phyloP scores from a whole-genome alignment of 2,329 filamentous ascomycete species.

The Byssothecium circinans region DNA sequence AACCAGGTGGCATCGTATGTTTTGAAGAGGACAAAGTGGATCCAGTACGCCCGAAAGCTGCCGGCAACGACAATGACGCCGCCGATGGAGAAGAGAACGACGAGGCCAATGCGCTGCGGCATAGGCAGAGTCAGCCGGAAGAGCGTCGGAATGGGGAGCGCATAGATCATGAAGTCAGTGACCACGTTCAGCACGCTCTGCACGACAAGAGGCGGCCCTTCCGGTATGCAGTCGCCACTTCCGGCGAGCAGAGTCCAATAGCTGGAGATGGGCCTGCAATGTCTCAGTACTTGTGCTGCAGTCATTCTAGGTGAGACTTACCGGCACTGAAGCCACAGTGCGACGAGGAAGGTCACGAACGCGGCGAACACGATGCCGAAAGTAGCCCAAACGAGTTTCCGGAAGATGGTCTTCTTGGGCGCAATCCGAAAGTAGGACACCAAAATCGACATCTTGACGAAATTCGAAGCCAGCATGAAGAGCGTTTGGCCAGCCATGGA shows the following conservation, averaged over 20 bases:
- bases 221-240: slow-evolving; percentile 47
- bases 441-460: slow-evolving; percentile 43
- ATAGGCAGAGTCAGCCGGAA: slow-evolving; percentile 50
- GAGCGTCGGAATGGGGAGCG: slow-evolving; percentile 51
- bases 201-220: slow-evolving; percentile 48
- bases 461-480: slow-evolving; percentile 43
- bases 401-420: slow-evolving; percentile 43
- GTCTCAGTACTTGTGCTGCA: slow-evolving; percentile 17
- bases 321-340: slow-evolving; percentile 45
- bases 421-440: slow-evolving; percentile 45
- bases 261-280: slow-evolving; percentile 46
- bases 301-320: slow-evolving; percentile 18
- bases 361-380: slow-evolving; percentile 39
- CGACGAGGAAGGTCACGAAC: slow-evolving; percentile 40
- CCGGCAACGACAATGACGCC: slow-evolving; percentile 52
- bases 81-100: slow-evolving; percentile 49
- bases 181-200: slow-evolving; percentile 49
- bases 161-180: slow-evolving; percentile 51
- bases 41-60: slow-evolving; percentile 51
- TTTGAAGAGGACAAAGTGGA: slow-evolving; percentile 48
- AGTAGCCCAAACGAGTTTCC: slow-evolving; percentile 41
- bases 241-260: slow-evolving; percentile 48
- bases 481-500: slow-evolving; percentile 44
- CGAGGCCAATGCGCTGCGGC: slow-evolving; percentile 47
- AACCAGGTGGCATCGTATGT: slow-evolving; percentile 53